These are phyloP conservation scores for Helotiales sp. DNA, from an alignment of 2,329 filamentous ascomycete genomes.

Conservation along the genomic window DNA sequence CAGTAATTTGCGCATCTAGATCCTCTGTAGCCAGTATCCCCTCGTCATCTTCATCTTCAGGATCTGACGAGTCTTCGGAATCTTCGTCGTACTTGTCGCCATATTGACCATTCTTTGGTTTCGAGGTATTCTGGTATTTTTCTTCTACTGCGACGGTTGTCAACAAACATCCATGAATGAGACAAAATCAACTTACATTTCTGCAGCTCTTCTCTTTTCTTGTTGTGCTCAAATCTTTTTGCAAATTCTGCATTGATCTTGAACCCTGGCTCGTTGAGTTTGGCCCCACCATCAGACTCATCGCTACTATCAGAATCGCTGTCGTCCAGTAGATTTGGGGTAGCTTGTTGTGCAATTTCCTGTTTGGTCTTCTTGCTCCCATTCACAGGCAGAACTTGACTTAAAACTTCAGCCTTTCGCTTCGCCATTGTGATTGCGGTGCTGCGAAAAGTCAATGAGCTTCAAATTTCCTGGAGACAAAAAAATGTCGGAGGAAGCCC, in stretches of 20 bases:
- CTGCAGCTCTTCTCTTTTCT: constrained; percentile 87
- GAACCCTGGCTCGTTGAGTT: constrained; percentile 47
- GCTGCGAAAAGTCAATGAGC: background rate
- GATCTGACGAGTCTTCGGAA: constrained; percentile 67
- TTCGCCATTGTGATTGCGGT: constrained; percentile 32
- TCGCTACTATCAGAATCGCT: constrained; percentile 37
- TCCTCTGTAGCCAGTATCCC: constrained; percentile 83
- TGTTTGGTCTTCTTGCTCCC: constrained; percentile 33
- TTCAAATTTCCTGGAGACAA: background rate
- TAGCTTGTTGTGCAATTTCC: constrained; percentile 11
- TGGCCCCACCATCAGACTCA: constrained; percentile 38
- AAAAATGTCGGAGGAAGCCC: background rate
- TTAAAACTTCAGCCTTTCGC: constrained; percentile 34
- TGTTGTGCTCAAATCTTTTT: constrained; percentile 90
- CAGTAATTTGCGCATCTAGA: constrained; percentile 83
- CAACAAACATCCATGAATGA: background rate
- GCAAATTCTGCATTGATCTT: constrained; percentile 92
- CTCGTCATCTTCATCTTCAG: constrained; percentile 87
- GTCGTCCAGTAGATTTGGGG: constrained; percentile 49
- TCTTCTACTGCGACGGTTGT: constrained; percentile 68
- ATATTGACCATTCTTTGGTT: constrained; percentile 43
- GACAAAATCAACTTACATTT: constrained; percentile 50
- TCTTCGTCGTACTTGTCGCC: constrained; percentile 49
- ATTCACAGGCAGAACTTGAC: constrained; percentile 15
- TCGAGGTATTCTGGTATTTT: constrained; percentile 61